A percentile compares a stretch with the other conserved stretches of the same genome.
These are phyloP conservation scores for Plenodomus biglobosus DNA, from an alignment of 2,329 filamentous ascomycete species.

Conservation along the genomic window DNA sequence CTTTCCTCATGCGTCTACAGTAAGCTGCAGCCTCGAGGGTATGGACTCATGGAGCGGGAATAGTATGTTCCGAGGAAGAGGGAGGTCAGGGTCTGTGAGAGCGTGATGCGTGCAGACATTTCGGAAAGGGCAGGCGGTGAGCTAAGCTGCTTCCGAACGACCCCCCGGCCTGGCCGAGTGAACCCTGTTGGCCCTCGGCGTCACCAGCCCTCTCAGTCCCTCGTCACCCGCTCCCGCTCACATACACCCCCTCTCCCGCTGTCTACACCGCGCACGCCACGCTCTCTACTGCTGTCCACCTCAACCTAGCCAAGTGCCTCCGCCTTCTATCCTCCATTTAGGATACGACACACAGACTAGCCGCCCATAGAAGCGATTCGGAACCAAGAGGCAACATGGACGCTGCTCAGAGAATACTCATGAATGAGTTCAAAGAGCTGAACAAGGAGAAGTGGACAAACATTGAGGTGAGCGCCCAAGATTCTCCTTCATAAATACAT, in stretches of 20 bases:
- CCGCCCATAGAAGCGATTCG: constrained; percentile 2
- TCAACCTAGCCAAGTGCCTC: not conserved
- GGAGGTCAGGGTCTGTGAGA: not conserved
- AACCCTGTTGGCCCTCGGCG: not conserved
- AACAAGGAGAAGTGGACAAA: constrained; percentile 92
- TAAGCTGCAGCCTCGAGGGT: no score
- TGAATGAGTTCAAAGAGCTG: constrained; percentile 82
- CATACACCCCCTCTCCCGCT: constrained; percentile 4
- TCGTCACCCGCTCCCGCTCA: constrained; percentile 3
- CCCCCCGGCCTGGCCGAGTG: not conserved
- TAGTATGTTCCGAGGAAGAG: not conserved
- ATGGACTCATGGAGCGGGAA: not conserved
- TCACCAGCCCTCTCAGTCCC: constrained; percentile 11
- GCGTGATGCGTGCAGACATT: not conserved
- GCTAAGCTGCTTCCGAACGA: constrained; percentile 18
- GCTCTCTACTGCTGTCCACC: no score
- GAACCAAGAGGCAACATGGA: constrained; percentile 26
- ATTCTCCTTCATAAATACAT: not conserved
- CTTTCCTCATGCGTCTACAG: not conserved
- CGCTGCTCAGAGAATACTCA: constrained; percentile 74
- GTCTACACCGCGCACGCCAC: constrained; percentile 3
- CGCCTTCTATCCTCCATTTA: constrained; percentile 7
- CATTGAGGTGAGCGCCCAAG: constrained; percentile 65
- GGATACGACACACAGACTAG: constrained; percentile 12
- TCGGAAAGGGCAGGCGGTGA: constrained; percentile 12